phyloP scores from a whole-genome alignment of 2,329 filamentous ascomycete genomes.

The Hypoxylon sp. region DNA sequence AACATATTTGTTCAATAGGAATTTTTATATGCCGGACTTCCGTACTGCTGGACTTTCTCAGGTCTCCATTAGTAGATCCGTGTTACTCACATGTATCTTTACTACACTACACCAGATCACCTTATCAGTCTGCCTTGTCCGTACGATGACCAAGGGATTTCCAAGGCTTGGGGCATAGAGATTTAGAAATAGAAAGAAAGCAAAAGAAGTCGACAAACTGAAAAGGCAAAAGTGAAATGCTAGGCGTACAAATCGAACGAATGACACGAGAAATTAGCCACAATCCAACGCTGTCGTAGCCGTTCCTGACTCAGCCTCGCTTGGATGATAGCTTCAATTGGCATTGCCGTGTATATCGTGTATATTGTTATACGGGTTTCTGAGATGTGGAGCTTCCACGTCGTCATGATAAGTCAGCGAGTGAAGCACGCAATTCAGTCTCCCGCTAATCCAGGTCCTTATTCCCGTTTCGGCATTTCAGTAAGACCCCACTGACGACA shows the following conservation, averaged over 20 bases:
- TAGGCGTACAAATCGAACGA: not conserved
- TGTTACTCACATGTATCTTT: too few relatives aligned
- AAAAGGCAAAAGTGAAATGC: not conserved
- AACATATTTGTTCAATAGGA: not conserved
- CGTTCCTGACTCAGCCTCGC: not conserved
- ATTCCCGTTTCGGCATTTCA: constrained; percentile 8
- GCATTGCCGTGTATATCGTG: not conserved
- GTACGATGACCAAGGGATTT: not conserved
- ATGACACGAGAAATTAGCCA: not conserved
- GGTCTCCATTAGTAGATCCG: not conserved
- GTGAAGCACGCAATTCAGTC: constrained; percentile 11
- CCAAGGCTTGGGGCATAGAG: not conserved
- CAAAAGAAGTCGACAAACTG: not conserved
- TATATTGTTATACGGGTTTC: not conserved
- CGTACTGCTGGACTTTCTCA: not conserved
- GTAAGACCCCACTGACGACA: constrained; percentile 25
- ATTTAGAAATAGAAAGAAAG: not conserved
- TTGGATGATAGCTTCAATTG: not conserved
- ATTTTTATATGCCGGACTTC: not conserved
- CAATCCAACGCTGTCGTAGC: not conserved
- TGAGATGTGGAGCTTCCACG: not conserved
- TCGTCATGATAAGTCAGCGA: constrained; percentile 3
- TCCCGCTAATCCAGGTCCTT: constrained; percentile 21
- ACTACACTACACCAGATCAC: too few relatives aligned
- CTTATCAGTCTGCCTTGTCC: not conserved